Conservation (phyloP, 345 rosid species). For the Eucalyptus curtisii region DNA sequence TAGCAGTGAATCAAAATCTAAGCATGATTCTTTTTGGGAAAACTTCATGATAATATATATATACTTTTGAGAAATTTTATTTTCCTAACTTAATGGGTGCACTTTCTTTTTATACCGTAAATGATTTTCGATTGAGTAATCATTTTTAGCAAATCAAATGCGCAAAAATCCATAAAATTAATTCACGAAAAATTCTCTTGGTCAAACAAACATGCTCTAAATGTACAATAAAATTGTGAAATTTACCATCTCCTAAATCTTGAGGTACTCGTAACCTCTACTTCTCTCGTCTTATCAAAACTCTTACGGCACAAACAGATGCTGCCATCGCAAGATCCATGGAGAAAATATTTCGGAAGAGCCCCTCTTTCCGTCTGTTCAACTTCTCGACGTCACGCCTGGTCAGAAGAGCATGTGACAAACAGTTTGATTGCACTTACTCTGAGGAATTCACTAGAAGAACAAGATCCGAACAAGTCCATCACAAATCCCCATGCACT, state of each 20-base stretch:
- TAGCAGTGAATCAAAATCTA: neutral
- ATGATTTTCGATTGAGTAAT: neutral
- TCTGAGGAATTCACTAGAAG: neutral
- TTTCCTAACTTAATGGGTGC: neutral
- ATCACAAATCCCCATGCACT: neutral
- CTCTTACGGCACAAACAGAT: accelerated
- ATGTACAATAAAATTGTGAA: neutral
- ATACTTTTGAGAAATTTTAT: neutral
- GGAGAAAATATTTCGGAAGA: neutral
- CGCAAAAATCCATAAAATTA: neutral
- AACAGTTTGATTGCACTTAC: neutral
- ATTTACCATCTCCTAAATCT: neutral
- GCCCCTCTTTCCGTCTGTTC: neutral
- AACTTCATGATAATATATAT: too few relatives aligned
- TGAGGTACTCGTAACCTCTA: neutral
- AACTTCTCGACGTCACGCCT: neutral
- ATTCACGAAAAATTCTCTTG: neutral
- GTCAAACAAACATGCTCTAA: neutral
- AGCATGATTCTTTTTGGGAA: neutral
- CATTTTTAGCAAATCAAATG: neutral
- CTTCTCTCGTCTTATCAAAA: neutral
- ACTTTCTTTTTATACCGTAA: neutral
- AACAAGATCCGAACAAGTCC: neutral
- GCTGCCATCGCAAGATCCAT: too few relatives aligned
- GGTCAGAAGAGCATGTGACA: neutral